Evolutionary conservation across 2,329 filamentous ascomycete genomes (phyloP).

Genomic region (Fusarium dlaminii): DNA sequence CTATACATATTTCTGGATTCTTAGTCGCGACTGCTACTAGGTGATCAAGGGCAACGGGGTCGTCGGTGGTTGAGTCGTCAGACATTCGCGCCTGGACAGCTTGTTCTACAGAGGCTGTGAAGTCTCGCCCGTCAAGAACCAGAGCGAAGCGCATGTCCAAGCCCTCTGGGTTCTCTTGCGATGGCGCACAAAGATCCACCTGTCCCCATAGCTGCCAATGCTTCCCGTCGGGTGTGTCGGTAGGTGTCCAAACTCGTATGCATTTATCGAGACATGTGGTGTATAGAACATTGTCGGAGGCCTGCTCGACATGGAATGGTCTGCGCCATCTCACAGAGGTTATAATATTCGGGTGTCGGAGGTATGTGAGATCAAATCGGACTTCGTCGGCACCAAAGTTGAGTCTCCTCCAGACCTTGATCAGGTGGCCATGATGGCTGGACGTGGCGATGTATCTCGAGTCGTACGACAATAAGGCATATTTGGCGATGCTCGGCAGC

Average conservation of each 20-base stretch:
- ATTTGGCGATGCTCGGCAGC: conserved; percentile 77
- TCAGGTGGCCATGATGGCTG: conserved; percentile 79
- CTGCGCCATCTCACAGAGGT: conserved; percentile 87
- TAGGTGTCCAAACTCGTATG: conserved; percentile 84
- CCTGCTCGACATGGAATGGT: conserved; percentile 79
- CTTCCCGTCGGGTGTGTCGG: conserved; percentile 75
- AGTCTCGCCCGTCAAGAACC: conserved; percentile 83
- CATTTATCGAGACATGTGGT: conserved; percentile 85
- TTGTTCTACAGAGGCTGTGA: conserved; percentile 79
- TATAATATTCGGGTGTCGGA: conserved; percentile 84
- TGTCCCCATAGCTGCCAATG: conserved; percentile 82
- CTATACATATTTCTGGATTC: conserved; percentile 86
- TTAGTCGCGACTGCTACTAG: conserved; percentile 87
- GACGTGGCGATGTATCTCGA: conserved; percentile 86
- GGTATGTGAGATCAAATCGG: conserved; percentile 89
- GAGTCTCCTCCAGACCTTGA: conserved; percentile 92
- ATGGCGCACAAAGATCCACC: conserved; percentile 78
- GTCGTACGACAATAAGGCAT: conserved; percentile 85
- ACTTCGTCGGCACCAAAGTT: conserved; percentile 85
- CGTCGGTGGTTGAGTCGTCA: conserved; percentile 67
- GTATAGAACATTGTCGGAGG: conserved; percentile 87
- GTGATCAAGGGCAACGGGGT: conserved; percentile 78
- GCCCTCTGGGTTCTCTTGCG: conserved; percentile 57
- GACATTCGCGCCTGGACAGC: conserved; percentile 71
- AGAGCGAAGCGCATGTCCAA: conserved; percentile 63